Evolutionary conservation across 73 alveolate species (phyloP), one percentile per base, ranked within the genome.

Genomic region (Paramecium sonneborni): DNA sequence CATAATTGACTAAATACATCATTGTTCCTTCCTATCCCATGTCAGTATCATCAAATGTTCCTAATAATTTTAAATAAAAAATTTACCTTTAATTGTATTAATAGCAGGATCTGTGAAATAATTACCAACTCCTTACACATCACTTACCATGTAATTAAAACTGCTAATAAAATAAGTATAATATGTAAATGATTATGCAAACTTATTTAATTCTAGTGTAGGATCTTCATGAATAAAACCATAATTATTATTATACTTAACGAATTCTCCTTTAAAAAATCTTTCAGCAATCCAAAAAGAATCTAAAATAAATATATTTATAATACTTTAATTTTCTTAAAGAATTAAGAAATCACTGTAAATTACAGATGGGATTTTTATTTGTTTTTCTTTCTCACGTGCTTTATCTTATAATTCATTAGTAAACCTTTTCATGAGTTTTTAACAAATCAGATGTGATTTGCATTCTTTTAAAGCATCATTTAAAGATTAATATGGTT

Each of bases 231-330:
- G 39, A 8, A 79, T 79, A 41, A n/a, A 79, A 8, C 90, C 90
- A 44, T 43, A 79, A 44, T 79, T 79, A 79, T 79, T 79, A 44
- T 79, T 79, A 44, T 79, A 79, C 21, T 79, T 79, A 26, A 79
- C 44, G 41, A 79, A 79, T 24, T 79, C 74, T 43, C 90, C 90
- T 9, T 79, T 34, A 79, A 79, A 79, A 21, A 79, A 79, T 44
- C 90, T 79, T 79, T 79, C 90, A 12, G 90, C 90, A 10, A 79
- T 79, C 90, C 90, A 79, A 79, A 43, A 79, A 15, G 37, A 39
- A 28, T 32, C 87, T 34, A 6, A 62, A 62, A 15, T 15, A 10
- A 24, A 15, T 4, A 20, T 24, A 24, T 20, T 15, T 23, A 57
- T 15, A 24, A 6, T 30, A 69, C 52, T 69, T 26, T 28, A 5